These are phyloP conservation scores for Inonotus hispidus DNA, from an alignment of 1,284 basidiomycete species.

Conservation along the genomic window DNA sequence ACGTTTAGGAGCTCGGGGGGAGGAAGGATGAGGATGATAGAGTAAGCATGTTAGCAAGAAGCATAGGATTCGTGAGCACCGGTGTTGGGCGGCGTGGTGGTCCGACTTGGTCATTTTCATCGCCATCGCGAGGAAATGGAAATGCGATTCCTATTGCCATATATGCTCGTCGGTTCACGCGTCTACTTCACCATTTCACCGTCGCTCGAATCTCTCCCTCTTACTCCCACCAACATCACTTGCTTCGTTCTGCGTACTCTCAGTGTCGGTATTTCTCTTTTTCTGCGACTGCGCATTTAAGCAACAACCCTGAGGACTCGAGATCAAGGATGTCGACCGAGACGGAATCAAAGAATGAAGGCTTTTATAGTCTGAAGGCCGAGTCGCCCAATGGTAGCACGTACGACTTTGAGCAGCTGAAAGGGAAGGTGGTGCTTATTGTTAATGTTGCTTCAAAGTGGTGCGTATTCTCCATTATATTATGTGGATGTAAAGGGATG, in stretches of 20 bases:
- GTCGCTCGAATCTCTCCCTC: background rate
- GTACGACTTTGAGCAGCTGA: constrained; percentile 61
- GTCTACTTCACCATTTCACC: background rate
- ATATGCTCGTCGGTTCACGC: background rate
- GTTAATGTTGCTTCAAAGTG: constrained; percentile 73
- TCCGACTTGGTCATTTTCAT: background rate
- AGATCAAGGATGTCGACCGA: background rate
- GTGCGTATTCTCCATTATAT: constrained; percentile 32
- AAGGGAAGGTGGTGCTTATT: constrained; percentile 70
- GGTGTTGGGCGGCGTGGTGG: background rate
- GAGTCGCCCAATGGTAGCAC: constrained; percentile 44
- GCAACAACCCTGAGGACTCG: background rate
- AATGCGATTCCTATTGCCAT: background rate
- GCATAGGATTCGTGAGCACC: no score
- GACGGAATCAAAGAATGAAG: constrained; percentile 1
- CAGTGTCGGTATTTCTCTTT: background rate
- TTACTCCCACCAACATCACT: background rate
- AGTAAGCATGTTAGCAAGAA: background rate
- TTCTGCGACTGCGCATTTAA: background rate
- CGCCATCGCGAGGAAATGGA: background rate
- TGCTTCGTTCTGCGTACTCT: background rate
- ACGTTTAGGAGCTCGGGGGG: no score
- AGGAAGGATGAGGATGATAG: no score
- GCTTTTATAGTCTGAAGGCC: constrained; percentile 62
- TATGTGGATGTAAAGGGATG: constrained; percentile 5